Evolutionary conservation across 805 yeast genomes (phyloP).

Genomic region (Pichia thaimueangensis): DNA sequence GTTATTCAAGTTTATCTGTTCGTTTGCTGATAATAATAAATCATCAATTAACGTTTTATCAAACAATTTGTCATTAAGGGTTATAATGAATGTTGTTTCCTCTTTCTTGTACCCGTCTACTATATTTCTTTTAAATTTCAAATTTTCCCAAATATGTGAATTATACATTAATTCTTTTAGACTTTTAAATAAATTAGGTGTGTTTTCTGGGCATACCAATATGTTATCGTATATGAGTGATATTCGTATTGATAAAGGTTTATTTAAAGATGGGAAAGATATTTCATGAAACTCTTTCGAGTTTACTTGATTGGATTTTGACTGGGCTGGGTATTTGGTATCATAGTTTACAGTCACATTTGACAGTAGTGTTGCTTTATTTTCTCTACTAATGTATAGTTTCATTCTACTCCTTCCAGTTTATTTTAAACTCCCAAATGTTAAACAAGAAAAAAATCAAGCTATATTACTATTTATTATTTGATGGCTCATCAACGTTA

Average conservation of each 20-base stretch:
- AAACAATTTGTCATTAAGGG: slow-evolving; percentile 9
- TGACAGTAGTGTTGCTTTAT: too few relatives aligned
- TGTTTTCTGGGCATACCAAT: background rate
- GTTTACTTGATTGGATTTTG: too few relatives aligned
- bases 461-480: too few relatives aligned
- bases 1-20: slow-evolving; percentile 10
- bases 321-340: too few relatives aligned
- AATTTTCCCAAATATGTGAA: slow-evolving; percentile 2
- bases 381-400: too few relatives aligned
- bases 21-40: slow-evolving; percentile 7
- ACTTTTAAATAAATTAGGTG: slow-evolving; percentile 1
- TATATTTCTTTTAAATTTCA: background rate
- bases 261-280: background rate
- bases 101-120: background rate
- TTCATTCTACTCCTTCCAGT: too few relatives aligned
- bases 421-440: too few relatives aligned
- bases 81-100: background rate
- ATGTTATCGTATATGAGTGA: background rate
- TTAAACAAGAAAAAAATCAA: too few relatives aligned
- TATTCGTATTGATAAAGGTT: background rate
- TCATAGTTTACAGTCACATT: too few relatives aligned
- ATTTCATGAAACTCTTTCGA: too few relatives aligned
- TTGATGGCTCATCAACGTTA: too few relatives aligned
- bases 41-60: slow-evolving; percentile 7
- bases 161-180: background rate